phyloP scores from a whole-genome alignment of 768 basidiomycete species.

The Lactifluus volemus region DNA sequence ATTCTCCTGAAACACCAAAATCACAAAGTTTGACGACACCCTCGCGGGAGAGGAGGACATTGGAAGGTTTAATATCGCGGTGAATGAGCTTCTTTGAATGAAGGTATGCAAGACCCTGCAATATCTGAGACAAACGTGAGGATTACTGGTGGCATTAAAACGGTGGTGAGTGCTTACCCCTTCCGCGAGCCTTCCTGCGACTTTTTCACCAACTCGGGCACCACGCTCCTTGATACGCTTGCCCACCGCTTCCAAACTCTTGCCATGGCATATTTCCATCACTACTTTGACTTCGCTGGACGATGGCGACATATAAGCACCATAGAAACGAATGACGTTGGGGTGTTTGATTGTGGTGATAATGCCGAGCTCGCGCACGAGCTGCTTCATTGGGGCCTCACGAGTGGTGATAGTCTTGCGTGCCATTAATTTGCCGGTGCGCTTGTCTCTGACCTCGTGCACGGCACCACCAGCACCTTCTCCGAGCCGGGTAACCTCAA shows the following conservation, averaged over 20 bases:
- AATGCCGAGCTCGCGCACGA: slow-evolving; percentile 86
- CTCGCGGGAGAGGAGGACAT: slow-evolving; percentile 81
- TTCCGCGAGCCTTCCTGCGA: slow-evolving; percentile 87
- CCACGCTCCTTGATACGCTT: slow-evolving; percentile 73
- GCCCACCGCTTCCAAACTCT: slow-evolving; percentile 84
- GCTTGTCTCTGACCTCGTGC: slow-evolving; percentile 82
- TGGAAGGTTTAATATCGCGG: slow-evolving; percentile 91
- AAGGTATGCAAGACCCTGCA: slow-evolving; percentile 91
- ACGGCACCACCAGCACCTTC: slow-evolving; percentile 97
- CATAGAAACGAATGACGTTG: slow-evolving; percentile 89
- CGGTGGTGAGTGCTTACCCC: slow-evolving; percentile 46
- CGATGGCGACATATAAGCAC: slow-evolving; percentile 82
- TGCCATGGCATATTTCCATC: slow-evolving; percentile 86
- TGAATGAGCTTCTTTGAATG: slow-evolving; percentile 91
- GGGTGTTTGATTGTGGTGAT: slow-evolving; percentile 74
- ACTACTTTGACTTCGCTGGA: slow-evolving; percentile 91
- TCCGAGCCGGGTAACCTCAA: slow-evolving; percentile 72
- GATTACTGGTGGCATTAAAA: slow-evolving; percentile 12
- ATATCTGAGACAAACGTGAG: slow-evolving; percentile 38
- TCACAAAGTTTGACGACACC: slow-evolving; percentile 90
- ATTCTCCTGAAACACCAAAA: slow-evolving; percentile 96
- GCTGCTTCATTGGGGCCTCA: slow-evolving; percentile 86
- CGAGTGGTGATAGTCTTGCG: slow-evolving; percentile 90
- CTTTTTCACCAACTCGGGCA: slow-evolving; percentile 75
- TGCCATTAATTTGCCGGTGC: slow-evolving; percentile 75